Evolutionary conservation across 1,284 basidiomycete genomes (phyloP).

Genomic region (Sutorius eximius): DNA sequence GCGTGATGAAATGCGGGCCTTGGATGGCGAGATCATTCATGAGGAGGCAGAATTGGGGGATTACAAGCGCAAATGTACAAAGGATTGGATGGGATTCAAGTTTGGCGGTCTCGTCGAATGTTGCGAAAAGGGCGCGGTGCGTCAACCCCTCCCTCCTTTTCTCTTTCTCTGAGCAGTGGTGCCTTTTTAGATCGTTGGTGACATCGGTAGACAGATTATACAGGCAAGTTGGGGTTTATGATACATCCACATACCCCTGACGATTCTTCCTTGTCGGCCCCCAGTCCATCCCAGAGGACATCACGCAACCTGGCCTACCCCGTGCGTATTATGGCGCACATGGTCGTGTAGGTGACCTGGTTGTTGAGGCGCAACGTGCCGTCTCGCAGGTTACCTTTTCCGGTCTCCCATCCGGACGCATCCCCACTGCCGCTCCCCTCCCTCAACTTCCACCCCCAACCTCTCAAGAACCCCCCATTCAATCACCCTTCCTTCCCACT

Average conservation of each 20-base stretch:
- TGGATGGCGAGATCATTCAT: constrained; percentile 83
- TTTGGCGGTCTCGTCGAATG: constrained; percentile 87
- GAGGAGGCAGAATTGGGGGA: constrained; percentile 85
- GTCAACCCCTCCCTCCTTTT: constrained; percentile 35
- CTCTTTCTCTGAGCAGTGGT: constrained; percentile 2
- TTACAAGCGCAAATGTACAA: constrained; percentile 75
- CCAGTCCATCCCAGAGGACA: constrained; percentile 79
- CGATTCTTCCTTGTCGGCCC: neutral
- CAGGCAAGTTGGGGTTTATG: constrained; percentile 45
- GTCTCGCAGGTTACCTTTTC: constrained; percentile 58
- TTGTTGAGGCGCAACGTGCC: constrained; percentile 63
- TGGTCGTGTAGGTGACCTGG: constrained; percentile 57
- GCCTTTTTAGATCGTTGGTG: constrained; percentile 68
- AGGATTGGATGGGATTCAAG: constrained; percentile 80
- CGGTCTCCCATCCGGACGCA: constrained; percentile 38
- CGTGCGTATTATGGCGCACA: constrained; percentile 73
- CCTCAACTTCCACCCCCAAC: constrained; percentile 5
- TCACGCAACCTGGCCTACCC: constrained; percentile 78
- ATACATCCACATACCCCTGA: neutral
- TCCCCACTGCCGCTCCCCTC: constrained; percentile 5
- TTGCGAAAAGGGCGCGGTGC: constrained; percentile 75
- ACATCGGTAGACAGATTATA: constrained; percentile 78
- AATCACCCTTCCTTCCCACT: constrained; percentile 25
- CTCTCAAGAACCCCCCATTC: constrained; percentile 7
- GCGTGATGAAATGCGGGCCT: constrained; percentile 72